Evolutionary conservation across 2,329 filamentous ascomycete genomes (phyloP).

Genomic region (Trichoderma pleuroti): DNA sequence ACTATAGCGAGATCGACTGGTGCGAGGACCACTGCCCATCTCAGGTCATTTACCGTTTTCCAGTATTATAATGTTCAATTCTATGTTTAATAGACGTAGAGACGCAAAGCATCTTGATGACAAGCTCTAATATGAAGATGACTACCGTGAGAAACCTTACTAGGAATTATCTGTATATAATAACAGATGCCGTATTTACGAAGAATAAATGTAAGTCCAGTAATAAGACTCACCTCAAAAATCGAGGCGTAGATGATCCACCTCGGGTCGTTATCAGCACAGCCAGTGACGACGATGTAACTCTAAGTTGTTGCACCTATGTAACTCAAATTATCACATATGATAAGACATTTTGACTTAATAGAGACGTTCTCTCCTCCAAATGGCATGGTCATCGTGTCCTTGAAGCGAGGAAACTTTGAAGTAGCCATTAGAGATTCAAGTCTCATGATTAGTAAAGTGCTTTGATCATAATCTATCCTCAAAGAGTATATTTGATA

Average conservation of each 20-base stretch:
- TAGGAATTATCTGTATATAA: not conserved
- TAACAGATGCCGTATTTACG: not conserved
- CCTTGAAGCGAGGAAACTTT: not conserved
- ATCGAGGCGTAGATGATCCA: not conserved
- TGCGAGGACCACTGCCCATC: not conserved
- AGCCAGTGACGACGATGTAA: not conserved
- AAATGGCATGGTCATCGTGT: not conserved
- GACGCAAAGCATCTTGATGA: not conserved
- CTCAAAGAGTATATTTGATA: not conserved
- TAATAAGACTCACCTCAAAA: not conserved
- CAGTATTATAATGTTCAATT: not conserved
- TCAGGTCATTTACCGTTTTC: not conserved
- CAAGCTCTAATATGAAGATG: not conserved
- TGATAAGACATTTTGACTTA: not conserved
- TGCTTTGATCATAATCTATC: accelerated
- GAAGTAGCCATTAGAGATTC: not conserved
- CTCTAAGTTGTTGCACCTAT: not conserved
- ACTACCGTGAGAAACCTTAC: not conserved
- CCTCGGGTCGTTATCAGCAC: not conserved
- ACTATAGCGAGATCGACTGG: not conserved
- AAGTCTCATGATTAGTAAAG: not conserved
- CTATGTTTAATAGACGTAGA: not conserved
- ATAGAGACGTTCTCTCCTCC: not conserved
- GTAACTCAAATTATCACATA: not conserved
- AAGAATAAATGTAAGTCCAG: not conserved